A percentile compares a stretch with the other conserved stretches of the same genome.
These are phyloP conservation scores for Linnemannia elongata DNA, from an alignment of 192 early-diverging fungal species.

Conservation along the genomic window DNA sequence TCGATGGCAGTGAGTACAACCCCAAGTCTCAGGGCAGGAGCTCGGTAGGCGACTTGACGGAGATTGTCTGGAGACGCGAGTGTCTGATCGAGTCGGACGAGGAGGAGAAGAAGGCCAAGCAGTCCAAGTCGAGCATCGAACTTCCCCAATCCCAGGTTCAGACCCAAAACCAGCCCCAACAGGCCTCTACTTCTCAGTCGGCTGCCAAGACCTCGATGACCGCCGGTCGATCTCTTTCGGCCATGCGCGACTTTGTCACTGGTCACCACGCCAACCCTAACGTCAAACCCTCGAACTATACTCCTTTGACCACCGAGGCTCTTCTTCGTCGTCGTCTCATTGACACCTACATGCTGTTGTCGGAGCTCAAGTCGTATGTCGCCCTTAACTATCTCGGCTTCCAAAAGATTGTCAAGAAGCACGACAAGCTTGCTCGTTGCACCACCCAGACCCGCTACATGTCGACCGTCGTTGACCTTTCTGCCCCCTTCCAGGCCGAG, in stretches of 20 bases:
- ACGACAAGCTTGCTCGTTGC: constrained; percentile 85
- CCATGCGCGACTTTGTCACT: constrained; percentile 20
- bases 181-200: not conserved
- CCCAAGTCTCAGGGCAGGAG: constrained; percentile 11
- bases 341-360: constrained; percentile 66
- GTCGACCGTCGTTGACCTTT: constrained; percentile 60
- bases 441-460: constrained; percentile 46
- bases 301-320: constrained; percentile 26
- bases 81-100: constrained; percentile 24
- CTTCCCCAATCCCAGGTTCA: not conserved
- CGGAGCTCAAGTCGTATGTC: constrained; percentile 86
- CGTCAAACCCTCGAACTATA: constrained; percentile 22
- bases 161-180: not conserved
- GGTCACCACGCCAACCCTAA: constrained; percentile 44
- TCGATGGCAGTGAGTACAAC: constrained; percentile 8
- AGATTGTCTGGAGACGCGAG: constrained; percentile 32
- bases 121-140: not conserved
- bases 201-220: not conserved
- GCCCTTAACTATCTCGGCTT: constrained; percentile 89
- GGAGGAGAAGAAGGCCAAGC: constrained; percentile 9
- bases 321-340: constrained; percentile 25
- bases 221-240: constrained; percentile 11
- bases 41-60: constrained; percentile 18
- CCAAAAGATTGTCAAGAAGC: constrained; percentile 93
- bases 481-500: constrained; percentile 65